phyloP scores from a whole-genome alignment of 805 yeast species.

The Suhomyces tanzawaensis region DNA sequence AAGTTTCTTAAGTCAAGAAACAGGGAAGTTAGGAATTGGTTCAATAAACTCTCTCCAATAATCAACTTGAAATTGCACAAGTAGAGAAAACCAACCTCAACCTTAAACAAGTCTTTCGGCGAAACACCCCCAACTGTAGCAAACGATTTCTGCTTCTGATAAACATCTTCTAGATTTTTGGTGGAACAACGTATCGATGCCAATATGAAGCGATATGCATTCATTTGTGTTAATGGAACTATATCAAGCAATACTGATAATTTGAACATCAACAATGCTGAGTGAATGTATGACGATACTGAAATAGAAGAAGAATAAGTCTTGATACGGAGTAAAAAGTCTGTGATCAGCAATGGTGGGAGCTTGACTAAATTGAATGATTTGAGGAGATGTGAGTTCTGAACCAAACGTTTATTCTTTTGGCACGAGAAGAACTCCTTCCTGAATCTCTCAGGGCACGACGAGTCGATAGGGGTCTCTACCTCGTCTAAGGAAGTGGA shows the following conservation, averaged over 20 bases:
- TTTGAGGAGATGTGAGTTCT: slow-evolving; percentile 29
- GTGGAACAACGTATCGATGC: slow-evolving; percentile 39
- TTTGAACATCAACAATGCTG: slow-evolving; percentile 38
- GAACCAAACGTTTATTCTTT: slow-evolving; percentile 17
- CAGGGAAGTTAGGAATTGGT: slow-evolving; percentile 31
- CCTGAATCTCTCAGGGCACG: slow-evolving; percentile 16
- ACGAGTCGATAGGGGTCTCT: slow-evolving; percentile 15
- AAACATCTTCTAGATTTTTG: slow-evolving; percentile 44
- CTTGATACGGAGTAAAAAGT: slow-evolving; percentile 35
- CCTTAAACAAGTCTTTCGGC: slow-evolving; percentile 40
- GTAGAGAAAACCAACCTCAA: slow-evolving; percentile 52
- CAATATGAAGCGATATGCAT: slow-evolving; percentile 39
- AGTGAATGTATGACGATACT: slow-evolving; percentile 38
- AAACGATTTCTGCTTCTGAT: slow-evolving; percentile 40
- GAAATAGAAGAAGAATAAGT: slow-evolving; percentile 41
- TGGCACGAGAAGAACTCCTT: slow-evolving; percentile 19
- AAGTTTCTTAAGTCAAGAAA: slow-evolving; percentile 32
- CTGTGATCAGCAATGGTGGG: slow-evolving; percentile 34
- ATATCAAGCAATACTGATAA: slow-evolving; percentile 32
- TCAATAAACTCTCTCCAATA: slow-evolving; percentile 35
- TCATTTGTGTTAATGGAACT: slow-evolving; percentile 32
- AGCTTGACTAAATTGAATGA: slow-evolving; percentile 32
- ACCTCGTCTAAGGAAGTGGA: slow-evolving; percentile 14
- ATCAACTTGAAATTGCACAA: slow-evolving; percentile 49
- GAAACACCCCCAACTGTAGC: slow-evolving; percentile 47